Conservation (phyloP, 2,329 filamentous ascomycete genomes). For the Cordyceps farinosa region DNA sequence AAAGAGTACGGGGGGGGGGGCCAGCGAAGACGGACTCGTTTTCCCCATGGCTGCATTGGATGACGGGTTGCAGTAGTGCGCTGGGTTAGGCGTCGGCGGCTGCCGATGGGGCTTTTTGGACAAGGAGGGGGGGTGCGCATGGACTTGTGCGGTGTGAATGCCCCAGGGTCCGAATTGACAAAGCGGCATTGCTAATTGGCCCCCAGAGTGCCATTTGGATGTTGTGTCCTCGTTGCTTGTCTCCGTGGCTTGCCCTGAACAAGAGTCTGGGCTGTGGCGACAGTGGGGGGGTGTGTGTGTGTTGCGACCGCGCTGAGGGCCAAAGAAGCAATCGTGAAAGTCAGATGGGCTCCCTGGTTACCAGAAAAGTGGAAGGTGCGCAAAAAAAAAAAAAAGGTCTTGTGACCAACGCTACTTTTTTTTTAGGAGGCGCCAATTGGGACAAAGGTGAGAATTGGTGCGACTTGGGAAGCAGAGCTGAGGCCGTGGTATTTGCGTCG, state of each 20-base stretch:
- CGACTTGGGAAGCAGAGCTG: not conserved
- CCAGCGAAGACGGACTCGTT: not conserved
- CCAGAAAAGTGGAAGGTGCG: not conserved
- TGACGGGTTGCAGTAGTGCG: conserved; percentile 6
- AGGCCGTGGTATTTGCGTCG: conserved; percentile 3
- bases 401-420: conserved; percentile 7
- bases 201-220: not conserved
- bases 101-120: conserved; percentile 9
- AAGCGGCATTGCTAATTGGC: not conserved
- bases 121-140: not conserved
- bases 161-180: not conserved
- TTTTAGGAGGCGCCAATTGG: not conserved
- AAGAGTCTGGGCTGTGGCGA: too few relatives aligned
- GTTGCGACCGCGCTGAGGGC: not conserved
- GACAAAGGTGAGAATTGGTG: too few relatives aligned
- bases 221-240: not conserved
- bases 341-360: not conserved
- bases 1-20: not conserved
- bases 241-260: not conserved
- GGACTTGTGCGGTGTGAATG: not conserved
- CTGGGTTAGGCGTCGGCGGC: conserved; percentile 12
- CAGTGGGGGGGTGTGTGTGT: not conserved
- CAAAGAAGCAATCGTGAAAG: conserved; percentile 5
- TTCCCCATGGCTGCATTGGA: conserved; percentile 1
- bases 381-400: not conserved